Percentiles rank a stretch among this genome's conserved stretches.
Conservation (phyloP, 768 basidiomycete species). For the Leccinum imitatum region DNA sequence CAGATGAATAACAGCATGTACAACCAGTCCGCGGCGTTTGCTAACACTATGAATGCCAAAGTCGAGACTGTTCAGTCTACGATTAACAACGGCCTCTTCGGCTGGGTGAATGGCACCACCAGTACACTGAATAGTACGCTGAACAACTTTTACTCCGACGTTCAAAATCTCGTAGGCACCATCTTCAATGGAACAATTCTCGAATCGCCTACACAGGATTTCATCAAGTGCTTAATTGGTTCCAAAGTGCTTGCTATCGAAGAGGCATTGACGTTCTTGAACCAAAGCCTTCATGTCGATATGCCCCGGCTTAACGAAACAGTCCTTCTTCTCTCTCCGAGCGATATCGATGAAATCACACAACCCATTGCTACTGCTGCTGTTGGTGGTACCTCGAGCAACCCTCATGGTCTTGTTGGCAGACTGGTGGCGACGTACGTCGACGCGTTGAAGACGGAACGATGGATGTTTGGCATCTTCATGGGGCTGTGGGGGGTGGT, state of each 20-base stretch:
- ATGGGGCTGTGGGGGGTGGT: conserved; percentile 82
- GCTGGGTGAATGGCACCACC: conserved; percentile 93
- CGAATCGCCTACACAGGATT: conserved; percentile 78
- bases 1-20: conserved; percentile 84
- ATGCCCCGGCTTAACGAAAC: conserved; percentile 76
- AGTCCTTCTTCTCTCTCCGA: conserved; percentile 74
- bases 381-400: conserved; percentile 54
- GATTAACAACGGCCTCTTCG: conserved; percentile 86
- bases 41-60: conserved; percentile 69
- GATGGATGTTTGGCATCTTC: conserved; percentile 81
- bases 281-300: conserved; percentile 79
- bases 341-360: conserved; percentile 69
- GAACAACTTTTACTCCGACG: conserved; percentile 80
- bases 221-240: conserved; percentile 89
- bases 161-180: conserved; percentile 73
- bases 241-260: conserved; percentile 86
- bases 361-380: conserved; percentile 83
- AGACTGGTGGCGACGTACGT: conserved; percentile 74
- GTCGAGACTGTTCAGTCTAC: conserved; percentile 69
- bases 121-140: conserved; percentile 84
- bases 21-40: conserved; percentile 76
- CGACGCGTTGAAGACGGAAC: conserved; percentile 71
- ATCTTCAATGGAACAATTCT: conserved; percentile 87
- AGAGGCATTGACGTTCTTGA: conserved; percentile 85
- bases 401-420: conserved; percentile 64